phyloP scores from a whole-genome alignment of 345 rosid genomes.

The Gossypium longicalyx region DNA sequence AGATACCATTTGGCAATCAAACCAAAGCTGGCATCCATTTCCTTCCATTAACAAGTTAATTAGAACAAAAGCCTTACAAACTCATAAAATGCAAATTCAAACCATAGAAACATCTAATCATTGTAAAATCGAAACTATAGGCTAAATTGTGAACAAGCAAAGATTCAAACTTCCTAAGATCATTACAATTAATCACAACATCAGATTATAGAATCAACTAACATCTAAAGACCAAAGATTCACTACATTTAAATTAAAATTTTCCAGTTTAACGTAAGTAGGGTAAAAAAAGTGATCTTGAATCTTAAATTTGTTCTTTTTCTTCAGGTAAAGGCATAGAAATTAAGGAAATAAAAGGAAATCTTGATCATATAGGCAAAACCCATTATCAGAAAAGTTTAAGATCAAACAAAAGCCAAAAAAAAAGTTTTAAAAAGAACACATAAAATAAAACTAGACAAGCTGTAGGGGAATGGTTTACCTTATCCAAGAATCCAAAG shows the following conservation, averaged over 20 bases:
- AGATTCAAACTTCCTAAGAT: no score
- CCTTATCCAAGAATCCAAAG: constrained; percentile 2
- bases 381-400: neutral
- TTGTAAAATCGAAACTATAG: neutral
- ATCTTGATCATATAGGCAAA: neutral
- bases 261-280: neutral
- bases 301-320: neutral
- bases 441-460: neutral
- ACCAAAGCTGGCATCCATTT: neutral
- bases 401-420: neutral
- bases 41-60: neutral
- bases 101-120: neutral
- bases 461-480: neutral
- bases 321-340: neutral
- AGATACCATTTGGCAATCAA: neutral
- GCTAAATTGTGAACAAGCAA: neutral
- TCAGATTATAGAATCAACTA: neutral
- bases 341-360: neutral
- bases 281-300: neutral
- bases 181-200: neutral
- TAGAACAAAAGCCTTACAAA: neutral
- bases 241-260: neutral
- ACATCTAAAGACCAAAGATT: neutral
- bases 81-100: neutral
- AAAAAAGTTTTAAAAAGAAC: no score